Evolutionary conservation across 176 grass and related monocot species (phyloP).

Genomic region (Echinochloa phyllopogon): DNA sequence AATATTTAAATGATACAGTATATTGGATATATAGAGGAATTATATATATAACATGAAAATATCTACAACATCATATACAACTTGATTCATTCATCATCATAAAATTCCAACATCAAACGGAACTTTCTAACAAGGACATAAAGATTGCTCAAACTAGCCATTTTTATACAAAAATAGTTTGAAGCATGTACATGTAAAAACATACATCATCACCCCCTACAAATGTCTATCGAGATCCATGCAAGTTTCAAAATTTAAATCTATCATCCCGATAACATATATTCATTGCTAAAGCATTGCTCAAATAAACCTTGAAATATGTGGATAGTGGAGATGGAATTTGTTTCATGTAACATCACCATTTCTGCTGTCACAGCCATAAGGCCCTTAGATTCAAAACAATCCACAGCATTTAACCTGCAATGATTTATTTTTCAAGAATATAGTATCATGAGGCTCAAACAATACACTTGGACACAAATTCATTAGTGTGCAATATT

Average conservation of each 20-base stretch:
- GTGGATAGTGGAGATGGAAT: not conserved
- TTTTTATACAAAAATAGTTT: not conserved
- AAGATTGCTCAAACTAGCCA: not conserved
- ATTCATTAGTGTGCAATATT: not conserved
- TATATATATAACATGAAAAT: not conserved
- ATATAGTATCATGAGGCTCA: not conserved
- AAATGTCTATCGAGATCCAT: not conserved
- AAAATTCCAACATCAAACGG: not conserved
- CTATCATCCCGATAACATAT: not conserved
- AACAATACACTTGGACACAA: not conserved
- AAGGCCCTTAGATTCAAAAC: not conserved
- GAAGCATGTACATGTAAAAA: not conserved
- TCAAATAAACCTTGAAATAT: conserved; percentile 2
- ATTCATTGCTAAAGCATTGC: not conserved
- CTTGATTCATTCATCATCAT: not conserved
- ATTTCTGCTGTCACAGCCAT: not conserved
- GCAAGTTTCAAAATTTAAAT: not conserved
- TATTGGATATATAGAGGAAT: not conserved
- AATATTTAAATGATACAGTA: not conserved
- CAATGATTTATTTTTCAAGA: not conserved
- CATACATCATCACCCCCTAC: not conserved
- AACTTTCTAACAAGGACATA: not conserved
- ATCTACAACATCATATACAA: not conserved
- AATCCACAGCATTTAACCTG: conserved; percentile 40
- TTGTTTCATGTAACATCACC: not conserved